Base-by-base conservation (phyloP, 208 protist species). In the Trypanosoma brucei region DNA sequence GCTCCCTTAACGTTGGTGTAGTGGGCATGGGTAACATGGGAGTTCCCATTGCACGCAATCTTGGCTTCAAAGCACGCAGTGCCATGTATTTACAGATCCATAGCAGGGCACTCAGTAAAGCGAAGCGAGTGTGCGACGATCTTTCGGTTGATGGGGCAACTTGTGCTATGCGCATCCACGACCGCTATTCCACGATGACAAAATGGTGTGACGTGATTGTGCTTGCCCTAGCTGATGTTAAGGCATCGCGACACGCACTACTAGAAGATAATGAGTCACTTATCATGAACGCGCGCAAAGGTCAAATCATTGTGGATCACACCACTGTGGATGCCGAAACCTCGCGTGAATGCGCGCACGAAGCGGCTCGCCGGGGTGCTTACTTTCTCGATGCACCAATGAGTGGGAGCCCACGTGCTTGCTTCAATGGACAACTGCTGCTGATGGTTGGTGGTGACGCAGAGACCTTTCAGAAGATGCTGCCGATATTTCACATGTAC, bases 221-320 rank as follows among this genome's bases (percentile, higher is more conserved):
- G 8, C 76, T 91, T 36, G 70, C 74, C 2, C 68, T 92, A 1
- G 72, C 81, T 49, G 70, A 87, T 51, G 65, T 69, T 33, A 74
- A 63, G 45, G 84, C 86, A 9, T 59, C 78, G 14, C 73, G 75
- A 2, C 59, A 68, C 49, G 84, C 85, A 50, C 76, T 91, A 8
- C 72, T 92, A 14, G 75, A 84, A 59, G 76, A 81, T 60, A 69
- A 59, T 33, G 82, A 88, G 64, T 74, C 86, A n/a, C 70, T 96
- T 31, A 60, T 96, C 44, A 48, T 61, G 8, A 76, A 86, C 69
- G 83, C 84, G 1, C 81, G 86, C 9, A 78, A 74, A 7, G 91
- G 91, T 8, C 87, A 93, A 58, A 88, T 96, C 22, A 86, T 96
- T 34, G 80, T 96, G 11, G 83, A 94, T 69, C 91, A 96, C 84